Base-by-base conservation (phyloP, 352 stramenopile genomes). In the Phytopythium oedochilum region DNA sequence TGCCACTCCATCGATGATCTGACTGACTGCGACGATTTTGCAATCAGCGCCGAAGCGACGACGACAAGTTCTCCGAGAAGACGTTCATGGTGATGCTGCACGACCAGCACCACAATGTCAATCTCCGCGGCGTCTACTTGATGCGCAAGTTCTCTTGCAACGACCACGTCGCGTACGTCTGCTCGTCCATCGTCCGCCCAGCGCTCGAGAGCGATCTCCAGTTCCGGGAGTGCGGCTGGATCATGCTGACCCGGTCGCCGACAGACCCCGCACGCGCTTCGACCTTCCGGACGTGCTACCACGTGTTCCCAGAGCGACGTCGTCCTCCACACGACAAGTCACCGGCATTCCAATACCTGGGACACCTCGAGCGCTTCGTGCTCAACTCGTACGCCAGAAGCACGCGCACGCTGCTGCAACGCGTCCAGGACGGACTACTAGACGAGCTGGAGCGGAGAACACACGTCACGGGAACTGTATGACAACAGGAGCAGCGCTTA, bases 11-110 rank as follows among this genome's bases (percentile, higher is more conserved):
- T n/a, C n/a, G n/a, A n/a, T n/a, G n/a, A 8, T 28, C 11, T 17
- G 3, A 45, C 20, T 45, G 11, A 45, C 18, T 3, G 0, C 20
- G 20, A 45, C 9, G 39, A 18, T 22, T 31, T 31, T 40, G 29
- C 9, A 18, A 2, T 8, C 32, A 53, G 47, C 29, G 20, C 20
- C 47, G 34, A 53, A 8, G 10, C 7, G 47, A 53, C 29, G 32
- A 31, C 12, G 29, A 53, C 31, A 22, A n/a, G 29, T 34, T 53
- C 3, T 20, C 18, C 29, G 20, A 42, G n/a, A 53, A 53, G 22
- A 43, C 32, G n/a, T 53, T 20, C 47, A 53, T 53, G 47, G 47
- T 53, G 20, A 7, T 53, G 31, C 29, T 53, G 2, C 47, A 26
- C 20, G 47, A 53, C 47, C 3, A 53, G 8, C 29, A 43, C 22